A percentile compares a stretch with the other conserved stretches of the same genome.
phyloP scores from a whole-genome alignment of 495 filamentous ascomycete species.

The Neurospora sublineolata region DNA sequence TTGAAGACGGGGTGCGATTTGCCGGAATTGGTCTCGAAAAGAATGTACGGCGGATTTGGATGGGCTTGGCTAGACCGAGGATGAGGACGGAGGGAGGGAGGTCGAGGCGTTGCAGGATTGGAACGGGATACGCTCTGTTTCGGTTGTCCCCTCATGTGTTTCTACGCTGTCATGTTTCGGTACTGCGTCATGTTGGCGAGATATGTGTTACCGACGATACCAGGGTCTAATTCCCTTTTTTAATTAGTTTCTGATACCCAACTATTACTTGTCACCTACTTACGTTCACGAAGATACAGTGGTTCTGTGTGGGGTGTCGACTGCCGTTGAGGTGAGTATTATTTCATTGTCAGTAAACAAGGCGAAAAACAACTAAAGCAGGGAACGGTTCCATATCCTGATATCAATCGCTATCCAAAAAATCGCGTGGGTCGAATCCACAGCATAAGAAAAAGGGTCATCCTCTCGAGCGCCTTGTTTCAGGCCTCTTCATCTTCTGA shows the following conservation, averaged over 20 bases:
- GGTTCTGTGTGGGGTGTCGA: neutral
- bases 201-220: constrained; percentile 6
- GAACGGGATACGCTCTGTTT: neutral
- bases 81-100: neutral
- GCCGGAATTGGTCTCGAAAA: neutral
- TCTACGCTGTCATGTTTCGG: constrained; percentile 1
- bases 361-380: neutral
- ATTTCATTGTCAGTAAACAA: neutral
- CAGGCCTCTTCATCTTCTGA: constrained; percentile 17
- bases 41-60: neutral
- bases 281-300: neutral
- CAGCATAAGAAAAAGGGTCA: neutral
- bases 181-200: neutral
- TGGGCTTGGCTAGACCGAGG: neutral
- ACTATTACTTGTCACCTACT: constrained; percentile 9
- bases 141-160: neutral
- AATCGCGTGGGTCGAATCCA: neutral
- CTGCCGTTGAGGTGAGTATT: neutral
- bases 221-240: constrained; percentile 1
- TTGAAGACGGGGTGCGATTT: neutral
- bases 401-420: neutral
- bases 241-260: constrained; percentile 5
- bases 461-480: neutral
- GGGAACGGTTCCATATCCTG: neutral
- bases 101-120: neutral